A percentile compares a stretch with the other conserved stretches of the same genome.
These are phyloP conservation scores for Nakataea oryzae DNA, from an alignment of 2,329 filamentous ascomycete species.

Conservation along the genomic window DNA sequence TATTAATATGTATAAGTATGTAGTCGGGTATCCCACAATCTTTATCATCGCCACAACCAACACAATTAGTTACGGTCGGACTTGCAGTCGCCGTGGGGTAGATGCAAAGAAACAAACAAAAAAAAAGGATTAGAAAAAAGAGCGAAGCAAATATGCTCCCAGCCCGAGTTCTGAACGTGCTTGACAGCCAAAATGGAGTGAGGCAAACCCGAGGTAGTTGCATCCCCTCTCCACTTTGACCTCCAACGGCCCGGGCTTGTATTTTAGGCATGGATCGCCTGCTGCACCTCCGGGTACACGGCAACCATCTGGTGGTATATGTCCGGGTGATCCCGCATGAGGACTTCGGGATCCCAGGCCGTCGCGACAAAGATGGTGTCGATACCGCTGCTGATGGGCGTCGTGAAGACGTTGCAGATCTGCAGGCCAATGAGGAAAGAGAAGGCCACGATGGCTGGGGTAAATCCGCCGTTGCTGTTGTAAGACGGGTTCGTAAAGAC, in stretches of 20 bases:
- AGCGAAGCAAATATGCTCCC: background rate
- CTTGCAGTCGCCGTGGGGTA: background rate
- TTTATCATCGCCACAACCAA: background rate
- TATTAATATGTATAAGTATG: background rate
- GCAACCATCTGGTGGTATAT: conserved; percentile 69
- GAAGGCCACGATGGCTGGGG: conserved; percentile 71
- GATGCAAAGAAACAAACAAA: background rate
- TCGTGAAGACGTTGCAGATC: conserved; percentile 82
- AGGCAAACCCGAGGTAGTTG: background rate
- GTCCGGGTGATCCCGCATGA: conserved; percentile 73
- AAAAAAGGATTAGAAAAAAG: background rate
- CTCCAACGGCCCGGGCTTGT: no score
- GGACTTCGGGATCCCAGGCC: conserved; percentile 58
- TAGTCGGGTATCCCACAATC: background rate
- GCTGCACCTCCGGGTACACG: conserved; percentile 76
- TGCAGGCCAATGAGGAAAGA: conserved; percentile 85
- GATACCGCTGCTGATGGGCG: conserved; percentile 73
- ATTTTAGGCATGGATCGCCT: conserved; percentile 58
- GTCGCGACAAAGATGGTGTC: conserved; percentile 83
- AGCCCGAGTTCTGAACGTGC: background rate
- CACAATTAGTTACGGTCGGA: background rate
- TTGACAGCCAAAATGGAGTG: background rate
- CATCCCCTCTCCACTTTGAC: background rate
- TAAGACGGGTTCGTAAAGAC: conserved; percentile 71
- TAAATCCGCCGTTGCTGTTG: conserved; percentile 58